Evolutionary conservation across 768 basidiomycete species (phyloP).

Genomic region (Kwoniella bestiolae): DNA sequence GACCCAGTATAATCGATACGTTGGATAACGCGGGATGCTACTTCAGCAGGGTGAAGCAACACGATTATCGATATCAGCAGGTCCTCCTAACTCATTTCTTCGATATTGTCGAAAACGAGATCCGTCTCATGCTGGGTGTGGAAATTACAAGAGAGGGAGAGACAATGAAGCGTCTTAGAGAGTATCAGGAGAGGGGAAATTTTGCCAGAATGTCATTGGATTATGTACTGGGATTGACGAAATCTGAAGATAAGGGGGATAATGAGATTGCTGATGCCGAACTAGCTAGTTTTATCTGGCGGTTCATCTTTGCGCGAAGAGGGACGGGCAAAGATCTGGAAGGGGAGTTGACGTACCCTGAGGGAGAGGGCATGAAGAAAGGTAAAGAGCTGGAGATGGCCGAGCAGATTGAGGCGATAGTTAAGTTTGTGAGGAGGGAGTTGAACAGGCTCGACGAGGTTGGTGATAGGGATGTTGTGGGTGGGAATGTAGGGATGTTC

Average conservation of each 20-base stretch:
- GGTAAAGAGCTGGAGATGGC: conserved; percentile 67
- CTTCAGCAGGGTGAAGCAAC: conserved; percentile 9
- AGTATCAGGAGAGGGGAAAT: conserved; percentile 22
- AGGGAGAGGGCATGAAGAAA: conserved; percentile 26
- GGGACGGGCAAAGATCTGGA: conserved; percentile 51
- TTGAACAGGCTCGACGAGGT: conserved; percentile 68
- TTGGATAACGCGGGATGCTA: conserved; percentile 12
- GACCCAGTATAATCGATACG: conserved; percentile 6
- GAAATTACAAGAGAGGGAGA: conserved; percentile 66
- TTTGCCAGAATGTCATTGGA: conserved; percentile 67
- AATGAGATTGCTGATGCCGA: conserved; percentile 76
- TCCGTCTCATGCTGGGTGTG: conserved; percentile 74
- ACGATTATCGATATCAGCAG: conserved; percentile 27
- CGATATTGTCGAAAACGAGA: conserved; percentile 86
- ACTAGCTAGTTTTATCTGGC: conserved; percentile 85
- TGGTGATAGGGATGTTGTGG: conserved; percentile 60
- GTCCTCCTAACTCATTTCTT: conserved; percentile 89
- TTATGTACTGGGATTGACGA: conserved; percentile 68
- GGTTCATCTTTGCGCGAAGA: conserved; percentile 83
- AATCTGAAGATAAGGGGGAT: conserved; percentile 68
- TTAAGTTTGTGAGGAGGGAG: conserved; percentile 74
- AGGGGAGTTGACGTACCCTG: conserved; percentile 32
- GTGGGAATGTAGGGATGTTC: conserved; percentile 54
- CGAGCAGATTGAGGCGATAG: conserved; percentile 71
- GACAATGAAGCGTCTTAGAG: conserved; percentile 20